Percentiles rank a stretch among this genome's conserved stretches.
These are phyloP conservation scores for Haematococcus lacustris DNA, from an alignment of 139 green algal genomes.

Conservation along the genomic window DNA sequence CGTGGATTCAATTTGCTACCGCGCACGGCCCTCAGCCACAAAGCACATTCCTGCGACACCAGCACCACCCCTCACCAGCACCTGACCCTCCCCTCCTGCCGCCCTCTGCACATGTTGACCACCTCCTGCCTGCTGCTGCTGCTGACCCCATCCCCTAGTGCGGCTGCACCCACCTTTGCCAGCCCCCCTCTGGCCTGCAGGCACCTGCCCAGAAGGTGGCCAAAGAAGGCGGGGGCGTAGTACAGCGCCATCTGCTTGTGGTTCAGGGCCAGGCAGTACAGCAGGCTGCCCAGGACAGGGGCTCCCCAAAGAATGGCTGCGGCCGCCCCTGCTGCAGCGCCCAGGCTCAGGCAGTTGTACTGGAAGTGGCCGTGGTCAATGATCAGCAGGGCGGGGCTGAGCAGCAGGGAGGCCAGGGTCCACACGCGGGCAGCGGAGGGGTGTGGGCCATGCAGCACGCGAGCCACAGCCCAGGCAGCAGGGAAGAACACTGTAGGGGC, in stretches of 20 bases:
- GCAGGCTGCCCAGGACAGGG: constrained; percentile 41
- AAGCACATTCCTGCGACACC: too few relatives aligned
- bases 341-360: constrained; percentile 56
- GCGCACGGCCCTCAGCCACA: too few relatives aligned
- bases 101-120: too few relatives aligned
- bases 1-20: neutral
- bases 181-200: constrained; percentile 25
- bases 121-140: too few relatives aligned
- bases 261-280: constrained; percentile 81
- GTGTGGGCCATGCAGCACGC: constrained; percentile 9
- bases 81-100: too few relatives aligned
- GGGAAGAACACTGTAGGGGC: constrained; percentile 73
- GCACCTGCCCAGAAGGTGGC: constrained; percentile 80
- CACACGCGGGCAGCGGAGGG: neutral
- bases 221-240: constrained; percentile 94
- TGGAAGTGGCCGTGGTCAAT: constrained; percentile 98
- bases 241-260: constrained; percentile 95
- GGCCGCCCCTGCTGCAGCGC: constrained; percentile 14
- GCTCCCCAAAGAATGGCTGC: constrained; percentile 12
- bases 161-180: constrained; percentile 2
- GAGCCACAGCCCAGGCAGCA: constrained; percentile 27
- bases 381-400: constrained; percentile 79
- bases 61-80: too few relatives aligned
- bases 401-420: constrained; percentile 46
- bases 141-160: too few relatives aligned